Evolutionary conservation across 257 asterid genomes (phyloP).

Genomic region (Przewalskia tangutica): DNA sequence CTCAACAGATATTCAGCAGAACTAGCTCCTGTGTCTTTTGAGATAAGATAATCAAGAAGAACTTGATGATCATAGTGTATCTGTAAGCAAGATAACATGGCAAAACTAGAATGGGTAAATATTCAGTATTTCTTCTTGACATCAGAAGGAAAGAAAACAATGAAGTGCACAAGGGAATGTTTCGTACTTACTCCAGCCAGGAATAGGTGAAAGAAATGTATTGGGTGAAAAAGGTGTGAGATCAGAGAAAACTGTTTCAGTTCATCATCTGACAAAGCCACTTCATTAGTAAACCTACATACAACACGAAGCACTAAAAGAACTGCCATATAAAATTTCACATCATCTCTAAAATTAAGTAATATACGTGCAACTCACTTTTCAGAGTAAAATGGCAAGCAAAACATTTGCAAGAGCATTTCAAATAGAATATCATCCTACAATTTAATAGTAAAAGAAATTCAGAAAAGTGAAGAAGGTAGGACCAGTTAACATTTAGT

Average conservation of each 20-base stretch:
- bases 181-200: slow-evolving; percentile 57
- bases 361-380: slow-evolving; percentile 29
- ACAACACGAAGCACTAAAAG: not conserved
- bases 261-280: slow-evolving; percentile 18
- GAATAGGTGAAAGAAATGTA: slow-evolving; percentile 66
- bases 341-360: slow-evolving; percentile 3
- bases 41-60: slow-evolving; percentile 91
- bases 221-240: slow-evolving; percentile 61
- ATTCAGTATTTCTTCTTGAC: not conserved
- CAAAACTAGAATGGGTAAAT: not conserved
- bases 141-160: not conserved
- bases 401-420: slow-evolving; percentile 64
- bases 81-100: slow-evolving; percentile 25
- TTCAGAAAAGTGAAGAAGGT: slow-evolving; percentile 8
- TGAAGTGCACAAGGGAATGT: not conserved
- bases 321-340: not conserved
- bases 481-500: not conserved
- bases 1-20: slow-evolving; percentile 86
- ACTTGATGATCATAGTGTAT: slow-evolving; percentile 83
- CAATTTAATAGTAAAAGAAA: slow-evolving; percentile 13
- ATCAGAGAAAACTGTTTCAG: slow-evolving; percentile 18
- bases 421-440: slow-evolving; percentile 85
- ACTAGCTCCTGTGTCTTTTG: slow-evolving; percentile 71
- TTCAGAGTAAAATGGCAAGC: slow-evolving; percentile 32
- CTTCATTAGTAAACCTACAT: slow-evolving; percentile 29